Evolutionary conservation across 345 rosid genomes (phyloP), one percentile per base, ranked within the genome.

Genomic region (Jatropha curcas): DNA sequence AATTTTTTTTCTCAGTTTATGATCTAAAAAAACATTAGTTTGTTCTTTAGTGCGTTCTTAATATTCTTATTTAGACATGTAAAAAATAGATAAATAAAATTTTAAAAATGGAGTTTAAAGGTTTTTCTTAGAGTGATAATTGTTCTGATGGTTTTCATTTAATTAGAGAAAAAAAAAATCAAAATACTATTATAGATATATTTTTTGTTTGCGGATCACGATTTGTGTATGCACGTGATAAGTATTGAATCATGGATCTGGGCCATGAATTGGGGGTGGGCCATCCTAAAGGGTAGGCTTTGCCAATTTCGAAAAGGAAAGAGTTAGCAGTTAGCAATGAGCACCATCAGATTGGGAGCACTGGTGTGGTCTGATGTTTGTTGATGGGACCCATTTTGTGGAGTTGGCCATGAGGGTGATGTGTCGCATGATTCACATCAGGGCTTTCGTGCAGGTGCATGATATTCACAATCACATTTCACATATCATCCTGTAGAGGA

Each of bases 181-280:
- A 0, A 14, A 14, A 5, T 37, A 39, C 19, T 12, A 39, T 63
- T 13, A 24, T 4, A 22, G 2, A 37, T 55, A 39, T n/a, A 25
- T 51, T 5, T 51, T 22, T 66, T 34, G 46, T 56, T 48, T 45
- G 39, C 46, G 45, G 77, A 79, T 83, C 82, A 81, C 76, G 85
- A 74, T 79, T 82, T 56, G 69, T 75, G 68, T 61, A 65, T 85
- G 91, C 87, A 82, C 89, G 89, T 77, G 81, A 77, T 48, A 19
- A 33, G 70, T 71, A 69, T 61, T 74, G 75, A 68, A 76, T 77
- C 68, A 67, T 77, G 82, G 85, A 79, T 76, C 80, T 77, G 87
- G 84, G 84, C 82, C 81, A 61, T 71, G 60, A 60, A 79, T n/a
- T 39, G 11, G 30, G 53, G 78, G 85, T 78, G 84, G 90, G 87